phyloP scores from a whole-genome alignment of 2,329 filamentous ascomycete genomes.

The Zarea fungicola region DNA sequence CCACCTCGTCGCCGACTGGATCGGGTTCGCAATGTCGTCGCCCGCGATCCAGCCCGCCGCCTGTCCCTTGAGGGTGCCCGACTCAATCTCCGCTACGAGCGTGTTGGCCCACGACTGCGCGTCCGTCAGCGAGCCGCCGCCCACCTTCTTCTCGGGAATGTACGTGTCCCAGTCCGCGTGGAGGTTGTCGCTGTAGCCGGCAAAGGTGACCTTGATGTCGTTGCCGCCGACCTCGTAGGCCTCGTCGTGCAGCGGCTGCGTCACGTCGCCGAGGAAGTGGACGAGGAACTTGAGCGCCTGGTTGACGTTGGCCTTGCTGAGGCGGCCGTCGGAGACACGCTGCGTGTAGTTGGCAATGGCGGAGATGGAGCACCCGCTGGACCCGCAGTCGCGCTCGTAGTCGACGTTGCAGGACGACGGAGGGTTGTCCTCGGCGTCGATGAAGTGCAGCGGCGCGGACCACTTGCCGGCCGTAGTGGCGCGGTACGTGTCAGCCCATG shows the following conservation, averaged over 20 bases:
- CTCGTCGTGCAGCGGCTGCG: slow-evolving; percentile 51
- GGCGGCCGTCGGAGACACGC: slow-evolving; percentile 17
- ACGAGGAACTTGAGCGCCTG: slow-evolving; percentile 25
- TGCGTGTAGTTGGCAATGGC: slow-evolving; percentile 25
- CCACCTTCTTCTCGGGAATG: slow-evolving; percentile 44
- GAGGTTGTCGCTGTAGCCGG: slow-evolving; percentile 46
- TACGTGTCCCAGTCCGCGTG: slow-evolving; percentile 57
- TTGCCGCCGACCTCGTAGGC: slow-evolving; percentile 45
- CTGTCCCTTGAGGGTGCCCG: slow-evolving; percentile 30
- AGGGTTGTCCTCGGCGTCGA: slow-evolving; percentile 41
- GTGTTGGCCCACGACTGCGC: slow-evolving; percentile 35
- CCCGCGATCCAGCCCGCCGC: slow-evolving; percentile 32
- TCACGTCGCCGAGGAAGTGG: slow-evolving; percentile 53
- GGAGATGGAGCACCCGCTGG: slow-evolving; percentile 22
- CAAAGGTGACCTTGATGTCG: slow-evolving; percentile 23
- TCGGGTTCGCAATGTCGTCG: slow-evolving; percentile 27
- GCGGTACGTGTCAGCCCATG: slow-evolving; percentile 39
- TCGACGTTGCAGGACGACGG: slow-evolving; percentile 32
- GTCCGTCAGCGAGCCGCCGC: slow-evolving; percentile 28
- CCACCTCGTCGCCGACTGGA: slow-evolving; percentile 32
- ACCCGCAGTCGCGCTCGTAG: slow-evolving; percentile 33
- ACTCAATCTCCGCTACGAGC: slow-evolving; percentile 30
- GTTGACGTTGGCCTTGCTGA: slow-evolving; percentile 15
- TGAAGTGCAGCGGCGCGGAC: slow-evolving; percentile 44
- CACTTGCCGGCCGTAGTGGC: slow-evolving; percentile 41